Evolutionary conservation across 345 rosid species (phyloP).

Genomic region (Salix udensis): DNA sequence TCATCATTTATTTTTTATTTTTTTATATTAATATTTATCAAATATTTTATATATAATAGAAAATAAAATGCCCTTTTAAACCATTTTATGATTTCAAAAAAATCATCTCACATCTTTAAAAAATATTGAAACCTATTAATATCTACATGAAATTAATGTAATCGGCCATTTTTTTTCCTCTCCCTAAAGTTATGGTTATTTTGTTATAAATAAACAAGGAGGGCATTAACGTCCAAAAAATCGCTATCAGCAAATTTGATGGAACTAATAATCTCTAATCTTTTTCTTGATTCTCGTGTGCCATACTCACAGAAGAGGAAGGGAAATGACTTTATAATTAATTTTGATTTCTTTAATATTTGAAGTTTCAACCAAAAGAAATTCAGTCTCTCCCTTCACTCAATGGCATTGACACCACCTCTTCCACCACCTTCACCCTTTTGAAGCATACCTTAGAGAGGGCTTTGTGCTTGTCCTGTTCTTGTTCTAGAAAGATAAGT

Average conservation of each 20-base stretch:
- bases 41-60: too few species aligned
- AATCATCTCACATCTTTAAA: too few species aligned
- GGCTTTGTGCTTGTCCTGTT: slow-evolving; percentile 2
- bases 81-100: too few species aligned
- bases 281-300: slow-evolving; percentile 5
- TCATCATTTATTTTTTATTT: too few species aligned
- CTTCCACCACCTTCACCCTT: not conserved
- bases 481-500: slow-evolving; percentile 1
- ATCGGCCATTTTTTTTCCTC: not conserved
- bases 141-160: not conserved
- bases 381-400: slow-evolving; percentile 9
- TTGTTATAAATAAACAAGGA: not conserved
- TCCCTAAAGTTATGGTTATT: not conserved
- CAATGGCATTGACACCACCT: slow-evolving; percentile 16
- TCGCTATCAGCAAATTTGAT: not conserved
- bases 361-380: not conserved
- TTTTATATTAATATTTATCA: too few species aligned
- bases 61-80: too few species aligned
- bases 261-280: slow-evolving; percentile 7
- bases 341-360: not conserved
- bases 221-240: slow-evolving; percentile 18
- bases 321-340: not conserved
- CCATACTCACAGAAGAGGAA: slow-evolving; percentile 4
- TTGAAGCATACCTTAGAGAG: slow-evolving; percentile 7
- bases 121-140: not conserved